These are phyloP conservation scores for Quercus aquifolioides DNA, from an alignment of 306 rosid genomes.

Conservation along the genomic window DNA sequence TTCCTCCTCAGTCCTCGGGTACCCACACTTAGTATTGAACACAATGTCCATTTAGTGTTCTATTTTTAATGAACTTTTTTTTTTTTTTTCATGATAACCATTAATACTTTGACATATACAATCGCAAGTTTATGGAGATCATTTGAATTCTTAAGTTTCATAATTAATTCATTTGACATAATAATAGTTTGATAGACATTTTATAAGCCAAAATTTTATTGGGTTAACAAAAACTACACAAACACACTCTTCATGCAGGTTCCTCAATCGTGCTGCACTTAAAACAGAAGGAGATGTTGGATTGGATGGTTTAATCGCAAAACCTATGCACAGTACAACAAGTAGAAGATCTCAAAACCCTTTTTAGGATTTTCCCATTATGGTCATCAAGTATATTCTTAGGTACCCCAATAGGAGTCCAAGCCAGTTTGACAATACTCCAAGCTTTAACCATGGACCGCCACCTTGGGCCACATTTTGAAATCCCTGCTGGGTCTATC, in stretches of 20 bases:
- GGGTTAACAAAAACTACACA: too few species aligned
- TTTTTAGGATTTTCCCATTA: slow-evolving; percentile 42
- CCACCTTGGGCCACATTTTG: slow-evolving; percentile 46
- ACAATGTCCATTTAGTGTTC: too few species aligned
- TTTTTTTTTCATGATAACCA: background rate
- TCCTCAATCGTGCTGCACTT: slow-evolving; percentile 49
- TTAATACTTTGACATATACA: background rate
- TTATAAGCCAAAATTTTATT: too few species aligned
- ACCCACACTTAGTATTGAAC: too few species aligned
- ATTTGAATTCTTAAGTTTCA: background rate
- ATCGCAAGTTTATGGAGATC: background rate
- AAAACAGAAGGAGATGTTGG: slow-evolving; percentile 42
- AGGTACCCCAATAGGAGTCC: slow-evolving; percentile 38
- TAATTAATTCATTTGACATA: background rate
- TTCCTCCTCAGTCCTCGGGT: too few species aligned
- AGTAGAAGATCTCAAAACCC: slow-evolving; percentile 51
- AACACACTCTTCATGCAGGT: slow-evolving; percentile 21
- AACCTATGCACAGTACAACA: slow-evolving; percentile 48
- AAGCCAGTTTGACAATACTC: slow-evolving; percentile 43
- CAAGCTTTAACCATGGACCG: slow-evolving; percentile 63
- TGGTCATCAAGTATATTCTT: slow-evolving; percentile 52
- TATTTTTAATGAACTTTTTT: too few species aligned
- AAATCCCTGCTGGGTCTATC: slow-evolving; percentile 47
- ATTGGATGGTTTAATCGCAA: slow-evolving; percentile 36
- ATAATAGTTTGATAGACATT: background rate